Percentiles rank a stretch among this genome's conserved stretches.
Evolutionary conservation across 73 alveolate genomes (phyloP).

Genomic region (Paramecium pentaurelia): DNA sequence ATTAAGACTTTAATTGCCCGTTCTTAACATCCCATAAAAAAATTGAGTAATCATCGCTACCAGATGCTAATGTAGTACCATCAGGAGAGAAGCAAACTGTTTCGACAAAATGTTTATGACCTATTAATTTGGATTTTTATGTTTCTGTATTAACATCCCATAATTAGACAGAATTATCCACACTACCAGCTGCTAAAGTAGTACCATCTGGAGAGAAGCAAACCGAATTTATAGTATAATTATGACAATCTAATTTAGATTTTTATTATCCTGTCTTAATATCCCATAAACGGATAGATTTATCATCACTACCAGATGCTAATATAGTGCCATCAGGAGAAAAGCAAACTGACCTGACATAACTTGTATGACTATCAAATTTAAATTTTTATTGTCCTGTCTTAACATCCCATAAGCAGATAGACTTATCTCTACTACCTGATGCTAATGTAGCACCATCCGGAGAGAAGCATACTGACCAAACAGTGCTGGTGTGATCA

Average conservation of each 20-base stretch:
- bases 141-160: too few species aligned
- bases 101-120: too few species aligned
- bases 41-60: neutral
- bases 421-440: neutral
- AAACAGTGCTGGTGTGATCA: neutral
- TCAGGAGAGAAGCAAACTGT: neutral
- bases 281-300: constrained; percentile 97
- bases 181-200: too few species aligned
- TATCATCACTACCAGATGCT: constrained; percentile 98
- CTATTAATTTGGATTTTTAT: too few species aligned
- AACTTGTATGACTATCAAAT: neutral
- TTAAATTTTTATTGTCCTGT: neutral
- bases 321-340: constrained; percentile 67
- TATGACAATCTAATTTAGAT: constrained; percentile 83
- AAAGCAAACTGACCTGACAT: neutral
- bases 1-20: too few species aligned
- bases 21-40: neutral
- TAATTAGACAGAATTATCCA: too few species aligned
- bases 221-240: neutral
- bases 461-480: neutral
- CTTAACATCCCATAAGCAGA: neutral
- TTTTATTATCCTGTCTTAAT: constrained; percentile 92
- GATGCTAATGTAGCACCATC: neutral
- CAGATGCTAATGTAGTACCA: neutral
- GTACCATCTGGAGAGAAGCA: too few species aligned